These are phyloP conservation scores for Hypocreales sp. DNA, from an alignment of 2,329 filamentous ascomycete genomes.

Conservation along the genomic window DNA sequence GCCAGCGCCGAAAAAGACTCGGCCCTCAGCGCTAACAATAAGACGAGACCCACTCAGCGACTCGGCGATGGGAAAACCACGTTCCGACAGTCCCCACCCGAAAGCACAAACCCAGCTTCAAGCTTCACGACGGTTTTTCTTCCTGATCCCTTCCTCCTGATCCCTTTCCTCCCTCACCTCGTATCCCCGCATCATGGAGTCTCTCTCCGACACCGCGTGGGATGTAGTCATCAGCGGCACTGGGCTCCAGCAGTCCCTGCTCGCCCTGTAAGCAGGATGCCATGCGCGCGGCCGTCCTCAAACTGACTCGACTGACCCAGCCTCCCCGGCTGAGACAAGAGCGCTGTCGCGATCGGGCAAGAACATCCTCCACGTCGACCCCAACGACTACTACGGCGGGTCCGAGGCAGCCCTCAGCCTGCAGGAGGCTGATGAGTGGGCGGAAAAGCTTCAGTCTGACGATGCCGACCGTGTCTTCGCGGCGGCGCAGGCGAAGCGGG, in stretches of 20 bases:
- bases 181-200: slow-evolving; percentile 48
- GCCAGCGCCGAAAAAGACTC: neutral
- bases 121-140: no score
- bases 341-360: slow-evolving; percentile 84
- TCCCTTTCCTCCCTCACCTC: slow-evolving; percentile 2
- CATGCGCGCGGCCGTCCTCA: slow-evolving; percentile 14
- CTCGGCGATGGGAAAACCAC: slow-evolving; percentile 5
- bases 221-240: slow-evolving; percentile 70
- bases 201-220: slow-evolving; percentile 58
- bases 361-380: slow-evolving; percentile 80
- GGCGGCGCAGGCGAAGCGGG: slow-evolving; percentile 18
- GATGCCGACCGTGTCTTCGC: slow-evolving; percentile 11
- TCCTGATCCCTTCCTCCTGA: neutral
- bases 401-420: slow-evolving; percentile 74
- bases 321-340: slow-evolving; percentile 33
- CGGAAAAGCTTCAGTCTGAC: slow-evolving; percentile 19
- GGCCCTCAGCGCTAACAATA: no score
- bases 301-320: slow-evolving; percentile 14
- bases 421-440: slow-evolving; percentile 68
- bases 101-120: no score
- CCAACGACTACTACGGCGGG: slow-evolving; percentile 78
- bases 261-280: slow-evolving; percentile 52
- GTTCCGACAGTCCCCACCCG: no score
- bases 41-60: no score
- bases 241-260: slow-evolving; percentile 61